Conservation (phyloP, 78 protist species). For the Dictyostelium purpureum region DNA sequence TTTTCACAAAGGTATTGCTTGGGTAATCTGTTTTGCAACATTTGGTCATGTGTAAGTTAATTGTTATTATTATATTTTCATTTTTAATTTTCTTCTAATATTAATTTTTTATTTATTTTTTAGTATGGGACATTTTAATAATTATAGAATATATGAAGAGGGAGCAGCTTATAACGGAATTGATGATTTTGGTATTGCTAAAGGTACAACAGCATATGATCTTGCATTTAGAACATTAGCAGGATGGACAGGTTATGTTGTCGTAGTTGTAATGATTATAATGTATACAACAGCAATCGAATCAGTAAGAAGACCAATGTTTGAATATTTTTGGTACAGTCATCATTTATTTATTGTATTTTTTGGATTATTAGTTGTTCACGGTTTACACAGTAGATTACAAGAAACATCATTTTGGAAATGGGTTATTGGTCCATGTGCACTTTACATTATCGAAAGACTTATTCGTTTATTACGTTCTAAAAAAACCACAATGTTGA, state of each 20-base stretch:
- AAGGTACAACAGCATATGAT: not conserved
- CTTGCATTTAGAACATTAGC: conserved; percentile 49
- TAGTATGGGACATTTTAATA: conserved; percentile 77
- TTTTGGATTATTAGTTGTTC: conserved; percentile 83
- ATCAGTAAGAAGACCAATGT: conserved; percentile 81
- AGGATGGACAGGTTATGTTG: conserved; percentile 85
- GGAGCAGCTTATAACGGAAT: not conserved
- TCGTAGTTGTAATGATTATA: conserved; percentile 84
- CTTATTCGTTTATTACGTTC: conserved; percentile 70
- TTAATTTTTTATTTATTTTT: not conserved
- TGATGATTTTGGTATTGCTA: not conserved
- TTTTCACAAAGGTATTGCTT: conserved; percentile 86
- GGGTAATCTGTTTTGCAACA: conserved; percentile 71
- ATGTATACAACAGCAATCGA: conserved; percentile 88
- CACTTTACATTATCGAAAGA: conserved; percentile 89
- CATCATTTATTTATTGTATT: conserved; percentile 94
- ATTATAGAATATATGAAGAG: not conserved
- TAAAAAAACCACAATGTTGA: conserved; percentile 28
- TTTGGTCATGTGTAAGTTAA: conserved; percentile 70
- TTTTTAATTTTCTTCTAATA: not conserved
- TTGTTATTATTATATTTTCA: not conserved
- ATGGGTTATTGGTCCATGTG: conserved; percentile 88
- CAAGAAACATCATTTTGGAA: conserved; percentile 82
- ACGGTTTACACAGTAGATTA: conserved; percentile 81
- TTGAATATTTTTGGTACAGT: conserved; percentile 93